These are phyloP conservation scores for Peniophora sp. DNA, from an alignment of 1,284 basidiomycete genomes.

Conservation along the genomic window DNA sequence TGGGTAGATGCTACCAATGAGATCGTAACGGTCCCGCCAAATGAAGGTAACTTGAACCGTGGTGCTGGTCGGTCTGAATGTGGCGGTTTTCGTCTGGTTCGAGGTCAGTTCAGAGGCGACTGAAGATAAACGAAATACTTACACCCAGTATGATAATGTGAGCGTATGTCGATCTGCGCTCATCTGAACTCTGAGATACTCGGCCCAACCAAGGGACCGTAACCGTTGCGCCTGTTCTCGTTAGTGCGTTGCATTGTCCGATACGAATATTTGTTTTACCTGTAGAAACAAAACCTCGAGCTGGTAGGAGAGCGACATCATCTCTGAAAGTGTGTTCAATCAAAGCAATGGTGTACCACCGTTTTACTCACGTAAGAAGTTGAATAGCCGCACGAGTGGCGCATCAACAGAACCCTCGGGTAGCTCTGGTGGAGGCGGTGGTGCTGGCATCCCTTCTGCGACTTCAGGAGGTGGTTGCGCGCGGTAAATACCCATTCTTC, in stretches of 20 bases:
- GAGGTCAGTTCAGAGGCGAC: neutral
- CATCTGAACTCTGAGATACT: slow-evolving; percentile 61
- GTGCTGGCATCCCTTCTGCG: slow-evolving; percentile 28
- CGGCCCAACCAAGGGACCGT: slow-evolving; percentile 71
- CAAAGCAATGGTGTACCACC: neutral
- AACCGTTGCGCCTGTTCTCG: slow-evolving; percentile 57
- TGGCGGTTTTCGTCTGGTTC: slow-evolving; percentile 38
- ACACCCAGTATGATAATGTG: slow-evolving; percentile 73
- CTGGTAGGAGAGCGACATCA: slow-evolving; percentile 81
- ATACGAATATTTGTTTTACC: slow-evolving; percentile 29
- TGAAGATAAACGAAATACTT: slow-evolving; percentile 18
- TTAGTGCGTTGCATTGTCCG: neutral
- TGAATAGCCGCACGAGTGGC: slow-evolving; percentile 72
- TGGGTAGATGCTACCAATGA: slow-evolving; percentile 33
- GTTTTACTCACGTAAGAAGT: slow-evolving; percentile 64
- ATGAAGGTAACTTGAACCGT: slow-evolving; percentile 40
- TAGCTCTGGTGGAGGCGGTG: slow-evolving; percentile 44
- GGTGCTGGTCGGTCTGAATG: slow-evolving; percentile 25
- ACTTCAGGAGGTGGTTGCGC: slow-evolving; percentile 27
- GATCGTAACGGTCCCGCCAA: slow-evolving; percentile 50
- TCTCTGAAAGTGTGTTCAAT: slow-evolving; percentile 38
- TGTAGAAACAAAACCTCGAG: slow-evolving; percentile 78
- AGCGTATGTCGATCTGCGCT: slow-evolving; percentile 56
- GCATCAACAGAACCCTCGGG: slow-evolving; percentile 58
- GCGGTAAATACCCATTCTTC: slow-evolving; percentile 54